Base-by-base conservation (phyloP, 176 grass and related monocot genomes). In the Triticum timopheevii region DNA sequence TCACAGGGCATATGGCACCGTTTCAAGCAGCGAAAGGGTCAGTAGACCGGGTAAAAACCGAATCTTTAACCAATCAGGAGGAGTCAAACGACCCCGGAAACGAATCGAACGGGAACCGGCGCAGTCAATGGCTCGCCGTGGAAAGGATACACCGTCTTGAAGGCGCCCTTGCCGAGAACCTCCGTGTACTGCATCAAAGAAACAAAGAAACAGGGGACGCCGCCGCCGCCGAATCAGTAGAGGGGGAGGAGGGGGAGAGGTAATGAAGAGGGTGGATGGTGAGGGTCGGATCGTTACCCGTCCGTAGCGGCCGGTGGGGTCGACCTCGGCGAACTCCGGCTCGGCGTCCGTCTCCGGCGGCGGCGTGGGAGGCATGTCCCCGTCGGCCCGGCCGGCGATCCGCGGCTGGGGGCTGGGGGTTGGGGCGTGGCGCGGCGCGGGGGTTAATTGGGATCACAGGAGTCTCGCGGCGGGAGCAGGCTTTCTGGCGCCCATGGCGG, bases 141-240 rank as follows among this genome's bases (percentile, higher is more conserved):
- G 42, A 80, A 88, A 95, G 88, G 91, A 95, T 95, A 95, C 93
- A 95, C 93, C 61, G 93, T 93, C 84, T 95, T 95, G 77, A 95
- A 91, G 39, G 90, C 91, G 17, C 93, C 93, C 81, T 91, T 95
- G 70, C 93, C 93, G 2, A 95, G 82, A 12, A 95, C 84, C 88
- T 95, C 88, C 72, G 84, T 72, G 74, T 95, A 95, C 91, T 95
- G 91, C 88, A 88, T 33, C 65, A 27, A 70, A 44, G 13, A 69
- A 3, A 45, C 3, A 13, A 45, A 39, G 38, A 25, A 13, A n/a
- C 35, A 78, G 27, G 23, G 13, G 13, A 34, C 67, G 81, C 30
- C 66, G 56, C 23, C 80, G 74, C 56, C 67, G 75, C 12, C 20
- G 13, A 38, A 36, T 40, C 47, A 8, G 25, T 0, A 66, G 4